These are phyloP conservation scores for Amanita exitialis DNA, from an alignment of 768 basidiomycete genomes.

Conservation along the genomic window DNA sequence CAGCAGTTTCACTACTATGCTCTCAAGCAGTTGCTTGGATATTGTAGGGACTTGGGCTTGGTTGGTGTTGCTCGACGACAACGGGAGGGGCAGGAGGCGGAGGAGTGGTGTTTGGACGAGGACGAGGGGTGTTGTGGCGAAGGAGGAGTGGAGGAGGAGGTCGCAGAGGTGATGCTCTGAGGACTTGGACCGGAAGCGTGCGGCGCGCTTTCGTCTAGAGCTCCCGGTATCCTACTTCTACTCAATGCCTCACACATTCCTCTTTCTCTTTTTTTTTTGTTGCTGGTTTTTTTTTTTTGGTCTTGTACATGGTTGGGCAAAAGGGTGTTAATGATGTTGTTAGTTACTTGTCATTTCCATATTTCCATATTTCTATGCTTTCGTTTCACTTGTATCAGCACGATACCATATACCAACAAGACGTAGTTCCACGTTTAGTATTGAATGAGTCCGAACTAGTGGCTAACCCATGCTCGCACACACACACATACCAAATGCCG, in stretches of 20 bases:
- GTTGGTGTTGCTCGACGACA: conserved; percentile 8
- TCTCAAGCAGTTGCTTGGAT: conserved; percentile 34
- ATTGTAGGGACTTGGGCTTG: conserved; percentile 37
- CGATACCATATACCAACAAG: too few species aligned
- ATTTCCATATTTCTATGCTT: too few species aligned
- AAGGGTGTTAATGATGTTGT: too few species aligned
- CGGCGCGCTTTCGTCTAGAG: neutral
- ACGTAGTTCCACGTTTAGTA: too few species aligned
- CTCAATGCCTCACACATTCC: neutral
- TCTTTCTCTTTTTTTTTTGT: neutral
- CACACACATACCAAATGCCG: too few species aligned
- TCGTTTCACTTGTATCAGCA: too few species aligned
- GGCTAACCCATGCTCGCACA: too few species aligned
- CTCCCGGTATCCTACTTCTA: neutral
- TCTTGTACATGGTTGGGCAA: too few species aligned
- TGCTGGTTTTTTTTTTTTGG: neutral
- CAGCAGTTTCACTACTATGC: conserved; percentile 27
- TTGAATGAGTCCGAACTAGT: too few species aligned
- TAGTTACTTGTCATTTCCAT: too few species aligned
- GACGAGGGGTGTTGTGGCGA: neutral
- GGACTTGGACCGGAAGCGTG: neutral
- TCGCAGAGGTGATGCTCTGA: neutral
- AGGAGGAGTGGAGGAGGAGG: neutral
- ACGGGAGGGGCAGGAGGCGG: neutral
- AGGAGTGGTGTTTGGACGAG: neutral